These are phyloP conservation scores for Aspergillus sp. DNA, from an alignment of 2,329 filamentous ascomycete genomes.

Conservation along the genomic window DNA sequence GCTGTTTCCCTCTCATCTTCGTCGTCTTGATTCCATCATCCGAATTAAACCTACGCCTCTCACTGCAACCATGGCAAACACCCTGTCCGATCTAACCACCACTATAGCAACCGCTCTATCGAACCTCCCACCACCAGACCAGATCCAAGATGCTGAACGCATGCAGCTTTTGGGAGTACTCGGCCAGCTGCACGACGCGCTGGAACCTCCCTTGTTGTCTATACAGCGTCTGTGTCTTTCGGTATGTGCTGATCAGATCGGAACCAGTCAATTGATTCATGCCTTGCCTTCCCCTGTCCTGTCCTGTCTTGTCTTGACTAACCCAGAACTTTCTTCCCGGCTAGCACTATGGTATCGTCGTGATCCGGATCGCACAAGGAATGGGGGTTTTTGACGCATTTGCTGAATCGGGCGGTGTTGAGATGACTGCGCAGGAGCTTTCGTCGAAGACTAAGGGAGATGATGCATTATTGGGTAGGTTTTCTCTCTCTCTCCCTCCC, in stretches of 20 bases:
- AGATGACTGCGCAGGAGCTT: conserved; percentile 17
- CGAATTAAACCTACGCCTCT: too few relatives aligned
- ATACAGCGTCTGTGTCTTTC: conserved; percentile 9
- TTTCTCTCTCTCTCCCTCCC: background rate
- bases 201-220: conserved; percentile 11
- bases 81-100: conserved; percentile 3
- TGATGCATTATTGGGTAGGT: conserved; percentile 15
- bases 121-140: conserved; percentile 11
- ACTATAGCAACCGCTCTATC: conserved; percentile 6
- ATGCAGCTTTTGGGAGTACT: conserved; percentile 13
- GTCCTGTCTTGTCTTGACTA: background rate
- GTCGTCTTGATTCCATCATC: too few relatives aligned
- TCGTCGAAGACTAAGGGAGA: conserved; percentile 14
- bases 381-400: conserved; percentile 26
- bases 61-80: background rate
- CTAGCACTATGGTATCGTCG: conserved; percentile 10
- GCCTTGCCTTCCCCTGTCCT: background rate
- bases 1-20: too few relatives aligned
- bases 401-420: background rate
- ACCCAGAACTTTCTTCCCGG: background rate
- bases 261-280: too few relatives aligned
- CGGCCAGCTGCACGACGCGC: conserved; percentile 9
- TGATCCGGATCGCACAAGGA: conserved; percentile 16
- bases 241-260: background rate
- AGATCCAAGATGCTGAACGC: conserved; percentile 16